Conservation (phyloP, 768 basidiomycete species). For the Gloeostereum incarnatum region DNA sequence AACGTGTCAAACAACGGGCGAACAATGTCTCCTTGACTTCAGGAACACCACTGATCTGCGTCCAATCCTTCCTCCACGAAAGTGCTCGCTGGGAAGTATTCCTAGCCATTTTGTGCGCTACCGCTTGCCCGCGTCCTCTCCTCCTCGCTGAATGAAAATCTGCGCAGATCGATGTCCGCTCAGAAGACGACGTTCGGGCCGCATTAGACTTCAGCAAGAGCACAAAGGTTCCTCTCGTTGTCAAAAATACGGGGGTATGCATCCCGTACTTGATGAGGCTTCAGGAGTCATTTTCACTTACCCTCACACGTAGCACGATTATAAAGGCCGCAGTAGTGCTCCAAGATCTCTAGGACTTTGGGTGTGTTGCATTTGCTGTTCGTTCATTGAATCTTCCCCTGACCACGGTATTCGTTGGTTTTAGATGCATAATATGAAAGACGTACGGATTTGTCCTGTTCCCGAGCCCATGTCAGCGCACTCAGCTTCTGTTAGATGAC, state of each 20-base stretch:
- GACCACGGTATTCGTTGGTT: neutral
- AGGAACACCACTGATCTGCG: slow-evolving; percentile 19
- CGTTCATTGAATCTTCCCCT: neutral
- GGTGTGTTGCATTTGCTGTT: slow-evolving; percentile 18
- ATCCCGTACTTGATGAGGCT: neutral
- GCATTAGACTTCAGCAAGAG: slow-evolving; percentile 33
- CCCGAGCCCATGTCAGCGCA: neutral
- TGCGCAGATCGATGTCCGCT: slow-evolving; percentile 30
- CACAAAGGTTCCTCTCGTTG: slow-evolving; percentile 29
- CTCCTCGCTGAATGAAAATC: slow-evolving; percentile 5
- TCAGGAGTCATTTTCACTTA: neutral
- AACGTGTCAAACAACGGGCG: slow-evolving; percentile 36
- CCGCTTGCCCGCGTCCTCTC: neutral
- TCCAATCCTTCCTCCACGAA: slow-evolving; percentile 15
- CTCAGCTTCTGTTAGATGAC: slow-evolving; percentile 5
- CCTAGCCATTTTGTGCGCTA: slow-evolving; percentile 26
- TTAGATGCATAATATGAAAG: slow-evolving; percentile 10
- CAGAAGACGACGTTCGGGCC: slow-evolving; percentile 27
- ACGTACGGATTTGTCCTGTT: slow-evolving; percentile 3
- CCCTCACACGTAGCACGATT: slow-evolving; percentile 29
- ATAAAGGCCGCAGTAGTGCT: slow-evolving; percentile 37
- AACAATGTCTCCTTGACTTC: slow-evolving; percentile 39
- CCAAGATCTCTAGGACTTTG: slow-evolving; percentile 33
- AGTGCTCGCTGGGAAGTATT: slow-evolving; percentile 27
- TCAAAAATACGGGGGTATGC: slow-evolving; percentile 42